phyloP scores from a whole-genome alignment of 2,329 filamentous ascomycete species.

The Neopestalotiopsis clavispora region DNA sequence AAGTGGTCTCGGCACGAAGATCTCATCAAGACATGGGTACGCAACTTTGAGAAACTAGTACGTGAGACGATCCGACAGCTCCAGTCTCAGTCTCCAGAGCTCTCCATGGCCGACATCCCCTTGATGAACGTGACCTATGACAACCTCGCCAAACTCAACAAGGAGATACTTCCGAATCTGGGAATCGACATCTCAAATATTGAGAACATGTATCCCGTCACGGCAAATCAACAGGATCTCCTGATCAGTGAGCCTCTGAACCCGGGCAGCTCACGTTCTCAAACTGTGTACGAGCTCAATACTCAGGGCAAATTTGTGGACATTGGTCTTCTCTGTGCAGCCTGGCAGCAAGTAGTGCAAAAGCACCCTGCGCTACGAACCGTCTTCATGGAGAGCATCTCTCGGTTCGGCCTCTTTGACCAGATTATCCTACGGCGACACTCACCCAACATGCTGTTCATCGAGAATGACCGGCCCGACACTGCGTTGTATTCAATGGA shows the following conservation, averaged over 20 bases:
- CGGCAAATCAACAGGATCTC: conserved; percentile 53
- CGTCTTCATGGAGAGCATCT: conserved; percentile 56
- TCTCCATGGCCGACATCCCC: conserved; percentile 56
- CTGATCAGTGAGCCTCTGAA: conserved; percentile 50
- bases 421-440: conserved; percentile 52
- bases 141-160: conserved; percentile 49
- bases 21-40: conserved; percentile 51
- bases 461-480: conserved; percentile 48
- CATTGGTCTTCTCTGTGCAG: conserved; percentile 49
- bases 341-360: conserved; percentile 55
- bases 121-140: conserved; percentile 53
- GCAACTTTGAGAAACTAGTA: conserved; percentile 50
- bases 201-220: conserved; percentile 54
- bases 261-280: conserved; percentile 47
- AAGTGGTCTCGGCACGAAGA: conserved; percentile 45
- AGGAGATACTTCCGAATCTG: conserved; percentile 44
- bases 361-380: conserved; percentile 52
- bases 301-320: conserved; percentile 45
- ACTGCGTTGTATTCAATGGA: conserved; percentile 44
- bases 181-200: conserved; percentile 50
- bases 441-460: conserved; percentile 58
- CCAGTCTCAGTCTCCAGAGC: conserved; percentile 46
- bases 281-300: conserved; percentile 53
- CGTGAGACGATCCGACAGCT: conserved; percentile 49
- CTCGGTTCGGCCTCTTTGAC: conserved; percentile 53